Conservation (phyloP, 352 stramenopile genomes). For the Phytophthora palmivora region DNA sequence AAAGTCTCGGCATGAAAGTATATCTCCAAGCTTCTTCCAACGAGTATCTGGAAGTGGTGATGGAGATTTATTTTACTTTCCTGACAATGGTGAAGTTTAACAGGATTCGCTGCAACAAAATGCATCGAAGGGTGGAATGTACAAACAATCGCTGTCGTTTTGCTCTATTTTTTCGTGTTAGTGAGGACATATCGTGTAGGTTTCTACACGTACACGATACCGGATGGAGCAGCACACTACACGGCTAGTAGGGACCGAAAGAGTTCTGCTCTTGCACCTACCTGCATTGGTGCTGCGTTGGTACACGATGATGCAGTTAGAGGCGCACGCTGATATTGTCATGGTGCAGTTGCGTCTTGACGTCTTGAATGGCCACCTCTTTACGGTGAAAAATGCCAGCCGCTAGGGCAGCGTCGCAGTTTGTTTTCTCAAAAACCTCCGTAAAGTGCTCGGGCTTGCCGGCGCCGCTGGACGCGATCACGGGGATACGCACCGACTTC, state of each 20-base stretch:
- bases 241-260: conserved; percentile 6
- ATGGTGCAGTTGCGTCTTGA: conserved; percentile 92
- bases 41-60: conserved; percentile 7
- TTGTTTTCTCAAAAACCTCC: conserved; percentile 93
- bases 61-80: conserved; percentile 41
- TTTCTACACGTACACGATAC: conserved; percentile 18
- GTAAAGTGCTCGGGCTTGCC: conserved; percentile 95
- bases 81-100: conserved; percentile 1
- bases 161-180: conserved; percentile 34
- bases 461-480: conserved; percentile 97
- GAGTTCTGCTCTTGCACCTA: neutral
- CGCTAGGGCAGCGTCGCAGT: conserved; percentile 96
- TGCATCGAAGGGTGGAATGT: neutral
- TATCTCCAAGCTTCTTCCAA: conserved; percentile 13
- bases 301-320: conserved; percentile 29
- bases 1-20: conserved; percentile 7
- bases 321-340: conserved; percentile 77
- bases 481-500: conserved; percentile 94
- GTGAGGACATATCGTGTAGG: no score
- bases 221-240: conserved; percentile 16
- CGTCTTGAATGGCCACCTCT: conserved; percentile 95
- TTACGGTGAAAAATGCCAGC: conserved; percentile 99
- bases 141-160: conserved; percentile 15
- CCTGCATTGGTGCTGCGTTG: conserved; percentile 15
- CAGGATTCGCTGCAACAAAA: neutral